These are phyloP conservation scores for Platanthera zijinensis DNA, from an alignment of 106 monocot genomes.

Conservation along the genomic window DNA sequence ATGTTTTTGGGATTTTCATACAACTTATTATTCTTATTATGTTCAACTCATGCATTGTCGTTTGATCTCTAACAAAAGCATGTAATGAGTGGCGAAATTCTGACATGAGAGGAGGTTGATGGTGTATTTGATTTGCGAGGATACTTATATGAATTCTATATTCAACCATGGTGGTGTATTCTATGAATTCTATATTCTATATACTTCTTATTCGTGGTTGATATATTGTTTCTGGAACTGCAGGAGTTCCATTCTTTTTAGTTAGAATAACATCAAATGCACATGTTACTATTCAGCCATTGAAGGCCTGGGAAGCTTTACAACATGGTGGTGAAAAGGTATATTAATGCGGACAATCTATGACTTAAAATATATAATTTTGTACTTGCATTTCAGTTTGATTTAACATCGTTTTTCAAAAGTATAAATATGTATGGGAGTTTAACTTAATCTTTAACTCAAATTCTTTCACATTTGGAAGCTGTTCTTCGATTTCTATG, in stretches of 20 bases:
- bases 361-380: neutral
- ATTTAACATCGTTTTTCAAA: neutral
- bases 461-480: constrained; percentile 22
- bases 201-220: neutral
- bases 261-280: constrained; percentile 59
- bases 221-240: neutral
- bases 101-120: constrained; percentile 55
- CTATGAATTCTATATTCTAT: neutral
- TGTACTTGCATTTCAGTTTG: neutral
- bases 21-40: no score
- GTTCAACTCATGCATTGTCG: no score
- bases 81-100: constrained; percentile 82
- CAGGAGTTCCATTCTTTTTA: constrained; percentile 82
- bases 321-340: constrained; percentile 63
- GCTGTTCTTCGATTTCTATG: constrained; percentile 93
- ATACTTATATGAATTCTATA: no score
- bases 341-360: neutral
- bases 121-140: neutral
- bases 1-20: constrained; percentile 6
- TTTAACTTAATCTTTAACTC: neutral
- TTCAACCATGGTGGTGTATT: no score
- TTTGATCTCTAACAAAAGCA: constrained; percentile 48
- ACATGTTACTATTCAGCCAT: constrained; percentile 43
- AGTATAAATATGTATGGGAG: neutral
- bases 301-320: constrained; percentile 74